phyloP scores from a whole-genome alignment of 2,329 filamentous ascomycete genomes.

The Penicillium sp. region DNA sequence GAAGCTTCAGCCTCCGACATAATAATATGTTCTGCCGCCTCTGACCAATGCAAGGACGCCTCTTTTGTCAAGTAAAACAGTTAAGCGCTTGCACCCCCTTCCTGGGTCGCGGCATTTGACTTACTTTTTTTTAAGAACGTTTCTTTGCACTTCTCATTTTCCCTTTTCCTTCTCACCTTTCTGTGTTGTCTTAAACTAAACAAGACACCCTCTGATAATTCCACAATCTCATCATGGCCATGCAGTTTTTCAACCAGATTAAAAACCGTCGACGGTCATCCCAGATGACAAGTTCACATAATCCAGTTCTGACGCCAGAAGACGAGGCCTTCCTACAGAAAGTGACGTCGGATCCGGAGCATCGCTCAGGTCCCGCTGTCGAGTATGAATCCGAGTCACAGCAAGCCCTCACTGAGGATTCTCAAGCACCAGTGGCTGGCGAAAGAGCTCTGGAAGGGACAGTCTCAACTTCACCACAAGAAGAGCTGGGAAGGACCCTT shows the following conservation, averaged over 20 bases:
- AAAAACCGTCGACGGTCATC: slow-evolving; percentile 35
- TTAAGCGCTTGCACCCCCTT: no score
- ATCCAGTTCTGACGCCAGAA: slow-evolving; percentile 53
- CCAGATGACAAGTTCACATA: slow-evolving; percentile 26
- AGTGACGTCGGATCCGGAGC: slow-evolving; percentile 43
- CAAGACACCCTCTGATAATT: not conserved
- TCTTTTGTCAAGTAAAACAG: no score
- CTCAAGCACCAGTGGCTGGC: slow-evolving; percentile 24
- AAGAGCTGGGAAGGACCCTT: slow-evolving; percentile 33
- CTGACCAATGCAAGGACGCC: no score
- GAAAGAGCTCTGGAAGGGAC: slow-evolving; percentile 45
- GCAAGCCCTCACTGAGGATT: not conserved
- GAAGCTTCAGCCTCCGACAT: no score
- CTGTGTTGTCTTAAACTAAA: not conserved
- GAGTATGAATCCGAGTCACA: slow-evolving; percentile 2
- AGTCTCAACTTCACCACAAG: slow-evolving; percentile 46
- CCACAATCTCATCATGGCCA: slow-evolving; percentile 9
- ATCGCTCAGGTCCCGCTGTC: slow-evolving; percentile 3
- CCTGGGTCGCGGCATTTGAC: no score
- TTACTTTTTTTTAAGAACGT: no score
- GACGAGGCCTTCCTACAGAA: slow-evolving; percentile 53
- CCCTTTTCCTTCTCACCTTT: slow-evolving; percentile 4
- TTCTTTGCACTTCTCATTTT: no score
- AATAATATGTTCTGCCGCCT: no score
- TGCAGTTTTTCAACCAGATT: slow-evolving; percentile 42